Percentiles rank a stretch among this genome's conserved stretches.
Conservation (phyloP, 352 stramenopile genomes). For the Lagenidium giganteum region DNA sequence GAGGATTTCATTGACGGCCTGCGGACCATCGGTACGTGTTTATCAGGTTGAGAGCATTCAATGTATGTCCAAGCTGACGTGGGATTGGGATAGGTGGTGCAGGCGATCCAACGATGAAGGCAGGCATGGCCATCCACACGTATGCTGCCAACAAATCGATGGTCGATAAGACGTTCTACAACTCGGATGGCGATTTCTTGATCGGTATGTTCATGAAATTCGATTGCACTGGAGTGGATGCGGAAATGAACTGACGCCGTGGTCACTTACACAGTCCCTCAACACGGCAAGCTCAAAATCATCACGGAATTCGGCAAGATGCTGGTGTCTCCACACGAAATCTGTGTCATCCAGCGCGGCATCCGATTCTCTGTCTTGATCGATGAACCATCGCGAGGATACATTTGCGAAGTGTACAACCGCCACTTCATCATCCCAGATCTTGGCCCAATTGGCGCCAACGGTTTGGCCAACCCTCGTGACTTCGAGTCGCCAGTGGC, state of each 20-base stretch:
- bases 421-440: conserved; percentile 94
- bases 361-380: conserved; percentile 92
- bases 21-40: conserved; percentile 52
- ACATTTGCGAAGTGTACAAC: conserved; percentile 95
- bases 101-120: conserved; percentile 87
- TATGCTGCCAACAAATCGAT: conserved; percentile 91
- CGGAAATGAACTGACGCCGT: not conserved
- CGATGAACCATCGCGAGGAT: conserved; percentile 85
- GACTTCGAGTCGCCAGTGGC: conserved; percentile 94
- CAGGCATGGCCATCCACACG: conserved; percentile 92
- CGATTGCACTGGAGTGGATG: too few species aligned
- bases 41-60: too few species aligned
- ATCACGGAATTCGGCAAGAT: conserved; percentile 93
- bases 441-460: conserved; percentile 94
- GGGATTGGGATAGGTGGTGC: conserved; percentile 40
- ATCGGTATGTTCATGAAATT: conserved; percentile 77
- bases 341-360: conserved; percentile 94
- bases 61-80: too few species aligned
- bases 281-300: conserved; percentile 87
- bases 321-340: conserved; percentile 82
- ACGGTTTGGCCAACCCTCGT: conserved; percentile 94
- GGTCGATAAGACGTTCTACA: conserved; percentile 90
- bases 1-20: conserved; percentile 90
- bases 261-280: conserved; percentile 54
- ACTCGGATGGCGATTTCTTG: conserved; percentile 96